Evolutionary conservation across 2,329 filamentous ascomycete species (phyloP).

Genomic region (Cladophialophora bantiana): DNA sequence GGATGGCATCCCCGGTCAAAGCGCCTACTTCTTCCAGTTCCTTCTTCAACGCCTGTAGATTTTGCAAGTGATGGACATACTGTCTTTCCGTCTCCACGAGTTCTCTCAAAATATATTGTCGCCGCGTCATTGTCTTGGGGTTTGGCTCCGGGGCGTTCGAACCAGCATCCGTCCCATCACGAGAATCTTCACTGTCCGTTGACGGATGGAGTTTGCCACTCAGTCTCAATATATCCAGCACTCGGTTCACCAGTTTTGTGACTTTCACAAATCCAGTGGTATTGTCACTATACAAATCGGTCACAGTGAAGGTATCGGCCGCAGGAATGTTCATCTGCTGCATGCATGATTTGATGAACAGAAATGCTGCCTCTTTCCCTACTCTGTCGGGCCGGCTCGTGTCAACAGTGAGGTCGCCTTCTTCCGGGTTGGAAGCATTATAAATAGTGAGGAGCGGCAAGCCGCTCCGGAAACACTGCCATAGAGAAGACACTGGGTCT

Average conservation of each 20-base stretch:
- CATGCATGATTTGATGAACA: conserved; percentile 89
- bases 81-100: conserved; percentile 94
- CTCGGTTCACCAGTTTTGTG: conserved; percentile 83
- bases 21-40: conserved; percentile 85
- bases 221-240: conserved; percentile 83
- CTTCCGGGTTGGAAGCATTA: conserved; percentile 78
- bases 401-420: conserved; percentile 65
- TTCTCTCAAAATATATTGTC: conserved; percentile 90
- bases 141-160: conserved; percentile 43
- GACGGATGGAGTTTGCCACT: conserved; percentile 73
- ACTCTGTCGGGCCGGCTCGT: conserved; percentile 68
- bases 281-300: conserved; percentile 89
- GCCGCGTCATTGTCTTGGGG: conserved; percentile 66
- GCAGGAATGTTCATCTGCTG: conserved; percentile 79
- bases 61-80: conserved; percentile 96
- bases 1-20: conserved; percentile 86
- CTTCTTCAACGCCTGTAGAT: conserved; percentile 90
- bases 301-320: conserved; percentile 88
- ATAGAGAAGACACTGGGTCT: conserved; percentile 88
- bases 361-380: conserved; percentile 87
- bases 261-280: conserved; percentile 98
- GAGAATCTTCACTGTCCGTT: conserved; percentile 50
- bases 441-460: conserved; percentile 87
- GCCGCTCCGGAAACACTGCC: conserved; percentile 84
- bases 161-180: conserved; percentile 55